Base-by-base conservation (phyloP, 1,139 yeast species). In the Schizosaccharomyces versatilis region DNA sequence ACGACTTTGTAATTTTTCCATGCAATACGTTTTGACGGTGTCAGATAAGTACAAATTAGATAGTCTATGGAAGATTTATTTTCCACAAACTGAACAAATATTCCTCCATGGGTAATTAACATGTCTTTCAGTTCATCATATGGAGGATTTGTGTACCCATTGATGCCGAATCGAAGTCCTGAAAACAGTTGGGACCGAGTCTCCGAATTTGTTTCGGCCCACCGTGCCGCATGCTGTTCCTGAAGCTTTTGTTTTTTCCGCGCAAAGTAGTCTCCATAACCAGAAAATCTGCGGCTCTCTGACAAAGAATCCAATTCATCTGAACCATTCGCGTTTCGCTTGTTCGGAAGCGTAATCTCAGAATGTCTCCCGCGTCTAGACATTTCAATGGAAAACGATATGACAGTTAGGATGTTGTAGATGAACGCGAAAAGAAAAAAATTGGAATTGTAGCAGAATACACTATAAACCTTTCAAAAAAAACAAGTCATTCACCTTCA, bases 91-190 rank as follows among this genome's bases (percentile, higher is more conserved):
- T 81, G 80, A 36, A 82, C 65, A 61, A 84, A 84, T 57, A 70
- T 73, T 0, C 98, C 98, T 0, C 97, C 97, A 65, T 86, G 76
- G 7, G 78, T 62, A 2, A 84, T 77, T 5, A 90, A 79, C 60
- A 84, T 63, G 56, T 80, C 73, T 63, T 84, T 90, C 38, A 90
- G 70, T 59, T 79, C 83, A 53, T 75, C 71, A 14, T 85, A 73
- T 6, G 90, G 78, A 0, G 97, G 96, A 2, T 68, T 68, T 0
- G 97, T 90, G 62, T 81, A 79, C 0, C 98, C 98, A 63, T 86
- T 88, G 24, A 90, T 85, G 38, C 38, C 49, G 15, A 44, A 19
- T 17, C 68, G 64, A 90, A 83, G 1, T 74, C 78, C 54, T 67
- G 62, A 63, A 90, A 86, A 56, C 0, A 86, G 68, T 0, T 70